phyloP scores from a whole-genome alignment of 352 stramenopile genomes.

The Phytophthora citrophthora region DNA sequence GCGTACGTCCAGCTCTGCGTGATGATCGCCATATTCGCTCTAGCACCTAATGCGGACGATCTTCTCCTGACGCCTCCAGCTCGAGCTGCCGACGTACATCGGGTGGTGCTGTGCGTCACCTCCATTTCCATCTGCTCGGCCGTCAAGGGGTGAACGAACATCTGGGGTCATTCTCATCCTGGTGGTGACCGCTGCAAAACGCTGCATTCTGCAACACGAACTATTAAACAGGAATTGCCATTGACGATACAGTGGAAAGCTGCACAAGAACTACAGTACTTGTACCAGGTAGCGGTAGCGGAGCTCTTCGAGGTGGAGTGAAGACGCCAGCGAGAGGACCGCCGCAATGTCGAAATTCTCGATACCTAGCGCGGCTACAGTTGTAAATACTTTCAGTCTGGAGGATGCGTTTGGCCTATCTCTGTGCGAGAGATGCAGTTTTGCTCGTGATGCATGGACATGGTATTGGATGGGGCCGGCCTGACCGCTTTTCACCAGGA shows the following conservation, averaged over 20 bases:
- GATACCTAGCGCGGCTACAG: slow-evolving; percentile 3
- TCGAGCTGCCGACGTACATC: slow-evolving; percentile 6
- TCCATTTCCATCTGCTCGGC: background rate
- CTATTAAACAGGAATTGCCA: too few relatives aligned
- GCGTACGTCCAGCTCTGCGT: slow-evolving; percentile 3
- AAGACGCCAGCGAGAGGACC: background rate
- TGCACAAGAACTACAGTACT: background rate
- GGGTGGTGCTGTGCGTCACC: slow-evolving; percentile 5
- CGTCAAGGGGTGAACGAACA: background rate
- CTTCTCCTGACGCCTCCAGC: background rate
- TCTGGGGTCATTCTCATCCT: slow-evolving; percentile 5
- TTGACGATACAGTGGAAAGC: too few relatives aligned
- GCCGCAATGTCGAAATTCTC: slow-evolving; percentile 1
- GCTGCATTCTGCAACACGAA: too few relatives aligned
- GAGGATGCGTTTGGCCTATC: slow-evolving; percentile 17
- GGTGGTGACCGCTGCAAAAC: background rate
- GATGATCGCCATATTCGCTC: slow-evolving; percentile 11
- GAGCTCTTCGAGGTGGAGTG: slow-evolving; percentile 2
- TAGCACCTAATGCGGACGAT: background rate
- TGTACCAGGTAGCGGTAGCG: background rate
- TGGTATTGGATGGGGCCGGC: slow-evolving; percentile 21
- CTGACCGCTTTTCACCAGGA: slow-evolving; percentile 29
- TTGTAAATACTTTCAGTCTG: slow-evolving; percentile 25
- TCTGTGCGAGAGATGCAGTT: slow-evolving; percentile 42
- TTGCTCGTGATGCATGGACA: slow-evolving; percentile 30